Evolutionary conservation across 306 rosid species (phyloP).

Genomic region (Malus orientalis): DNA sequence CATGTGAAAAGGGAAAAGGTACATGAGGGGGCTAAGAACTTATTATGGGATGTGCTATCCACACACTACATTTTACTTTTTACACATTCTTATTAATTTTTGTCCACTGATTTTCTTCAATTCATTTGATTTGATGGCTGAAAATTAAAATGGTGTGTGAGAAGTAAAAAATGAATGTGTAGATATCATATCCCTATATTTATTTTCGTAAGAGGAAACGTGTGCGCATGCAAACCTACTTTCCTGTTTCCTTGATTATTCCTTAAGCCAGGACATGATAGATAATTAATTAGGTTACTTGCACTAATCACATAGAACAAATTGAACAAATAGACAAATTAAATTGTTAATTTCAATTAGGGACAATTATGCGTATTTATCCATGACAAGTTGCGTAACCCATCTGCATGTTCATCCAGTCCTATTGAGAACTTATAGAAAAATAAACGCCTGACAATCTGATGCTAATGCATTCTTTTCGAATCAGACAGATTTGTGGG

Average conservation of each 20-base stretch:
- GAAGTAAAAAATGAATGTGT: too few species aligned
- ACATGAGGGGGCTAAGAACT: too few species aligned
- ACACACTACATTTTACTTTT: too few species aligned
- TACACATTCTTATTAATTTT: too few species aligned
- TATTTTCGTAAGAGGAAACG: background rate
- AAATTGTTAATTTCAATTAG: background rate
- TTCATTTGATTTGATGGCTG: too few species aligned
- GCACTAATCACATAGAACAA: constrained; percentile 1
- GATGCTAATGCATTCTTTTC: constrained; percentile 39
- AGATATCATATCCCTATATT: background rate
- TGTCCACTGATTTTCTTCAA: too few species aligned
- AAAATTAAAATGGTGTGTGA: too few species aligned
- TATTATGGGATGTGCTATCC: too few species aligned
- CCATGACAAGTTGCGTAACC: background rate
- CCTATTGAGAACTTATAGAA: background rate
- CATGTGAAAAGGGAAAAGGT: too few species aligned
- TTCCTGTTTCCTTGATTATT: constrained; percentile 8
- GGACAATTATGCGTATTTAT: constrained; percentile 8
- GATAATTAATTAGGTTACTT: background rate
- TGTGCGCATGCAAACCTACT: background rate
- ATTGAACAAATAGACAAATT: background rate
- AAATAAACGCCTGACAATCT: constrained; percentile 8
- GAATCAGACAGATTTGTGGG: constrained; percentile 75
- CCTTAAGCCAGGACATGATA: background rate
- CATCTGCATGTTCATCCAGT: background rate